These are phyloP conservation scores for Fusarium udum DNA, from an alignment of 2,329 filamentous ascomycete species.

Conservation along the genomic window DNA sequence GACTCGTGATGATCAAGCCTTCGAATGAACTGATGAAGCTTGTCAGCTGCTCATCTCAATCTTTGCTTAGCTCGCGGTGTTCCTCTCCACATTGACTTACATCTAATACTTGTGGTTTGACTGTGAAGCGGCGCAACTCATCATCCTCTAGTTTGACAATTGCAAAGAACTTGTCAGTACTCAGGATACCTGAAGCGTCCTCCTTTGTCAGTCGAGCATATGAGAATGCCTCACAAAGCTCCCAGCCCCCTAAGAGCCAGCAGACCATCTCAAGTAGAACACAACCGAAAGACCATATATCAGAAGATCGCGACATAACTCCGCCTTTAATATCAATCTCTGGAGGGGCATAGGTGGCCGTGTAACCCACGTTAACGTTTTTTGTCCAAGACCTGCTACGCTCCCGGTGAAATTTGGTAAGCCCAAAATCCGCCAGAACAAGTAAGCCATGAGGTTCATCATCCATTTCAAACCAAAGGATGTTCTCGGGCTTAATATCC, in stretches of 20 bases:
- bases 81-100: background rate
- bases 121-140: background rate
- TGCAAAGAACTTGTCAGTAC: background rate
- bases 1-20: background rate
- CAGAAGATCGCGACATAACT: background rate
- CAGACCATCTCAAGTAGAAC: background rate
- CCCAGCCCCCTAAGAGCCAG: background rate
- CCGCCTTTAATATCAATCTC: background rate
- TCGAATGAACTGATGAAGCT: background rate
- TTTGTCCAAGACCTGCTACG: background rate
- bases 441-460: background rate
- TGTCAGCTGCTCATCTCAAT: background rate
- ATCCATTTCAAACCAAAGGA: background rate
- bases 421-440: background rate
- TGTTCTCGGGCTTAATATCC: background rate
- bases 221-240: background rate
- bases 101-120: background rate
- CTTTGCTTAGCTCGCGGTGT: background rate
- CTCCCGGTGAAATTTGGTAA: background rate
- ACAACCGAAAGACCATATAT: background rate
- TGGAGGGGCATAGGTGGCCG: background rate
- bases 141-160: background rate
- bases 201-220: background rate
- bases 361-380: background rate
- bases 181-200: background rate